Conservation (phyloP, 331 rosid genomes). For the Malus hybrid region DNA sequence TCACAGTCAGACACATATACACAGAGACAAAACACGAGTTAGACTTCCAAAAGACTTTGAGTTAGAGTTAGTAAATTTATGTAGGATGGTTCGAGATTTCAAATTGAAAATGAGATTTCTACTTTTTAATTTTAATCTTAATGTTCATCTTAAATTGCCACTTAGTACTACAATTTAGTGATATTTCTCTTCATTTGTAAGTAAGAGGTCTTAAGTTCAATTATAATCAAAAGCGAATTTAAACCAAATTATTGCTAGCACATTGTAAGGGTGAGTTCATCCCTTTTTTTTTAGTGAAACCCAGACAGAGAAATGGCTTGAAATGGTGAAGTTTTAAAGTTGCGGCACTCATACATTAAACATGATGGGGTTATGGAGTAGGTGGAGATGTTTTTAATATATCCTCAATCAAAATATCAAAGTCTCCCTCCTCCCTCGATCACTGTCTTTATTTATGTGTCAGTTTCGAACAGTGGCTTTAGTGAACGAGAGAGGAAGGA, state of each 20-base stretch:
- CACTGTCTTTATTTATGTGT: neutral
- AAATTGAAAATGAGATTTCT: too few relatives aligned
- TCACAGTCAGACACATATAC: neutral
- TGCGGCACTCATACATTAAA: neutral
- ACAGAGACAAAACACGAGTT: neutral
- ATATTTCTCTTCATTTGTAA: too few relatives aligned
- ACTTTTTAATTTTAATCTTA: too few relatives aligned
- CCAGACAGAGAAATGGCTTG: neutral
- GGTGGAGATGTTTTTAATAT: slow-evolving; percentile 3
- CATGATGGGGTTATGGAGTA: neutral
- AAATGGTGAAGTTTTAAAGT: neutral
- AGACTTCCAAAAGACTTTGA: too few relatives aligned
- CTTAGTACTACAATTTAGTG: too few relatives aligned
- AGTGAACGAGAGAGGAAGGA: neutral
- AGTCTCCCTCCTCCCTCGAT: slow-evolving; percentile 3
- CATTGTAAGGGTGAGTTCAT: too few relatives aligned
- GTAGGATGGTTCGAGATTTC: too few relatives aligned
- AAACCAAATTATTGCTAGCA: too few relatives aligned
- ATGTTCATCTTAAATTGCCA: too few relatives aligned
- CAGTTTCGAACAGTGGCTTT: slow-evolving; percentile 6
- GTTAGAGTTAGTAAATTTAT: too few relatives aligned
- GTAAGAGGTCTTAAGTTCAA: too few relatives aligned
- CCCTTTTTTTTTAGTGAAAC: neutral
- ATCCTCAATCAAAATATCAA: neutral
- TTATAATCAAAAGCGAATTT: too few relatives aligned